These are phyloP conservation scores for Neocucurbitaria cava DNA, from an alignment of 2,329 filamentous ascomycete genomes.

Conservation along the genomic window DNA sequence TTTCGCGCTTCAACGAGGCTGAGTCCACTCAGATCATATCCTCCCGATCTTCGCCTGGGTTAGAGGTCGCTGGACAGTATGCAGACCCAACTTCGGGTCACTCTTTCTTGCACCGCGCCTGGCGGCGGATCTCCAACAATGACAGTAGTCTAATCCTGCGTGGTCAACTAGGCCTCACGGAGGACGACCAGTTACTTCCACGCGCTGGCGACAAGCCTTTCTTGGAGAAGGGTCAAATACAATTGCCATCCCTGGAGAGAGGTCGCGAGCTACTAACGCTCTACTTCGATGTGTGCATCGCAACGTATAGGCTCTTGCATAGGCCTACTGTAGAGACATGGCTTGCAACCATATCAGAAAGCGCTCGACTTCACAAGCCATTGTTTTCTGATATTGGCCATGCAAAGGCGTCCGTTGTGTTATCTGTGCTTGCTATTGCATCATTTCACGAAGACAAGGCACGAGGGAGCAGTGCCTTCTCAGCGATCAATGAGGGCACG, in stretches of 20 bases:
- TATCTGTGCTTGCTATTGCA: conserved; percentile 54
- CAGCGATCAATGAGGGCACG: conserved; percentile 32
- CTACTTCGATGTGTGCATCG: conserved; percentile 66
- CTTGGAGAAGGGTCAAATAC: conserved; percentile 41
- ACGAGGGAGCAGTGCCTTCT: conserved; percentile 25
- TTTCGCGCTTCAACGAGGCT: not conserved
- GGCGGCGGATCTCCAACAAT: conserved; percentile 70
- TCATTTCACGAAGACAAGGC: conserved; percentile 55
- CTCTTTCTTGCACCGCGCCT: conserved; percentile 69
- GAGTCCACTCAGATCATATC: conserved; percentile 11
- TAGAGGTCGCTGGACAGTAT: conserved; percentile 63
- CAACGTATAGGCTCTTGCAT: conserved; percentile 65
- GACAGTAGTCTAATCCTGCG: conserved; percentile 49
- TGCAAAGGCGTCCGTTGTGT: conserved; percentile 51
- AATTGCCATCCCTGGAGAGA: conserved; percentile 18
- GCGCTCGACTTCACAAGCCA: conserved; percentile 25
- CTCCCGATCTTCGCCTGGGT: conserved; percentile 52
- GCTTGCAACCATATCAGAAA: conserved; percentile 34
- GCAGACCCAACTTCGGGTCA: conserved; percentile 61
- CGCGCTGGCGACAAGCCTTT: conserved; percentile 62
- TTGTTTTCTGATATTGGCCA: conserved; percentile 52
- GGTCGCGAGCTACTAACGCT: conserved; percentile 52
- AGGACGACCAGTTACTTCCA: conserved; percentile 55
- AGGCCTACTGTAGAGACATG: conserved; percentile 59
- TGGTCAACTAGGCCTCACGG: conserved; percentile 14